Base-by-base conservation (phyloP, 345 rosid genomes). In the Psidium friedrichsthalianum region DNA sequence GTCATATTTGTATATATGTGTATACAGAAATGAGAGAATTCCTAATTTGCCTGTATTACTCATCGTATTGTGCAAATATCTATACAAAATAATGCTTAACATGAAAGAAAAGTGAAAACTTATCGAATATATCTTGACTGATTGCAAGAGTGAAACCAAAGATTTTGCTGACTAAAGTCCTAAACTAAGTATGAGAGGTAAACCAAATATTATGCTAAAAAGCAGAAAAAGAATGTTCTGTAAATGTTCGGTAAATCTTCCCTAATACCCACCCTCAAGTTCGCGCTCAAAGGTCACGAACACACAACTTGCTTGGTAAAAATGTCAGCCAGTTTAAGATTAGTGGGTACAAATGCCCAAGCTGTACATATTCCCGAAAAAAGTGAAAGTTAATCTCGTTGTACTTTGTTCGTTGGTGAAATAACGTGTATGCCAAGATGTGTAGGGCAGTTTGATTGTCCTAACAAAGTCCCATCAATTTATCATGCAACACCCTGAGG, bases 401-500 rank as follows among this genome's bases (percentile, higher is more conserved):
- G 16, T 87, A 47, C n/a, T 85, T 87, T 5, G 85, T 84, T 10
- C 76, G 15, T 52, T 56, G 20, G 64, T 87, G 85, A 59, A 87
- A 87, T 5, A 82, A 51, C 18, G 44, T 8, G 44, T 86, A 76
- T 20, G 61, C 24, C 32, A 32, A 15, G 9, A 83, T 16, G 13
- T 7, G 78, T 21, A 40, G 11, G 5, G 54, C 24, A 9, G 24
- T 18, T 24, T 24, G 25, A 55, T 82, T 84, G 11, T 74, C 69
- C 18, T 56, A 83, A 3, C 29, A 85, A 3, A 84, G 51, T 20
- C 29, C 25, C 6, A 47, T 52, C 6, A 49, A 42, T 20, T 21
- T 24, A 2, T 47, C 2, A 11, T 4, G 53, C 24, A 25, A 2
- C 7, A 86, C 58, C 8, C 32, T 49, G 42, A 88, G 52, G 11